phyloP scores from a whole-genome alignment of 2,329 filamentous ascomycete species.

The Scolecobasidium constrictum region DNA sequence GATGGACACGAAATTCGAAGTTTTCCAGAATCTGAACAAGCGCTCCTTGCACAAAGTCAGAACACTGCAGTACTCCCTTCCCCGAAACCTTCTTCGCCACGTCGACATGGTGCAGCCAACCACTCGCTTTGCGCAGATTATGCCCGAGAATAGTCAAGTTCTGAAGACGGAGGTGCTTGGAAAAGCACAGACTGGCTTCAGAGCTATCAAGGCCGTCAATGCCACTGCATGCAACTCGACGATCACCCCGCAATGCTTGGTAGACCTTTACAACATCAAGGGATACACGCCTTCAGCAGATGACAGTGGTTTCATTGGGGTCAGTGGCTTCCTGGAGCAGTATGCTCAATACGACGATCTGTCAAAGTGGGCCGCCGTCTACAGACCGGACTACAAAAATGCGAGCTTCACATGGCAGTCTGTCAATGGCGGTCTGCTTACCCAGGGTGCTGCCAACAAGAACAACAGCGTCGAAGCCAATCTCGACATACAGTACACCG shows the following conservation, averaged over 20 bases:
- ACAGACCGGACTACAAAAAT: constrained; percentile 6
- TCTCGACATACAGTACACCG: constrained; percentile 11
- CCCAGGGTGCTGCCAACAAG: neutral
- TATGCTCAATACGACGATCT: constrained; percentile 7
- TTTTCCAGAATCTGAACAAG: constrained; percentile 38
- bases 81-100: constrained; percentile 40
- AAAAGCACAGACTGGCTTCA: constrained; percentile 28
- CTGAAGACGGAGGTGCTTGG: constrained; percentile 26
- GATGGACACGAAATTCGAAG: constrained; percentile 46
- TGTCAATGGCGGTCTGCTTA: constrained; percentile 8
- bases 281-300: constrained; percentile 1
- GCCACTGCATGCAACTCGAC: constrained; percentile 7
- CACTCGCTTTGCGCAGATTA: constrained; percentile 38
- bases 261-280: constrained; percentile 8
- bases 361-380: neutral
- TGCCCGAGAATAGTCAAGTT: neutral
- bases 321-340: constrained; percentile 7
- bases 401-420: constrained; percentile 4
- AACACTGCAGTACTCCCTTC: constrained; percentile 51
- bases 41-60: constrained; percentile 36
- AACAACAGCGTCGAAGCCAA: constrained; percentile 6
- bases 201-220: constrained; percentile 17
- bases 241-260: constrained; percentile 7
- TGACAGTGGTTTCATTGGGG: neutral
- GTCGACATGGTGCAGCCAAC: constrained; percentile 57